Evolutionary conservation across 441 rosid genomes (phyloP).

Genomic region (Gossypium gossypioides): DNA sequence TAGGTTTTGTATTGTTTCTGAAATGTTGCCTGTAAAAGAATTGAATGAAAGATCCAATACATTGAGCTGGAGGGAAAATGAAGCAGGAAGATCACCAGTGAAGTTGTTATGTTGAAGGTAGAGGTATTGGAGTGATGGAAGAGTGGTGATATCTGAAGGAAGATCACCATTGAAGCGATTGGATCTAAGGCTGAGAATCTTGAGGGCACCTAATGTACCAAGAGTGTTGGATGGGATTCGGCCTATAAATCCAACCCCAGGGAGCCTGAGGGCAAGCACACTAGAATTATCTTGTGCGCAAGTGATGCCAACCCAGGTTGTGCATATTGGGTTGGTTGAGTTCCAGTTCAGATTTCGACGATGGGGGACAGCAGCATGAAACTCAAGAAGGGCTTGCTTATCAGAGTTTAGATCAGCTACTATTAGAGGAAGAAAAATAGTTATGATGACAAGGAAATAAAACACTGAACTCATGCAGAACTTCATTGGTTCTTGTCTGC

Average conservation of each 20-base stretch:
- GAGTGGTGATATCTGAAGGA: conserved; percentile 49
- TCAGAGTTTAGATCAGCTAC: conserved; percentile 46
- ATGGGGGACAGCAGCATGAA: conserved; percentile 39
- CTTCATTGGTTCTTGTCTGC: conserved; percentile 26
- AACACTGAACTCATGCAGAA: conserved; percentile 22
- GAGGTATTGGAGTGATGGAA: conserved; percentile 45
- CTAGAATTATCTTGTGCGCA: conserved; percentile 30
- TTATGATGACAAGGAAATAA: conserved; percentile 10
- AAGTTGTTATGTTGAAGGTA: conserved; percentile 62
- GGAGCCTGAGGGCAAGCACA: conserved; percentile 43
- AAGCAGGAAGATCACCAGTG: conserved; percentile 46
- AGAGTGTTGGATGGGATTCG: conserved; percentile 46
- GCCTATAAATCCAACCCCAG: conserved; percentile 57
- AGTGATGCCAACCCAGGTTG: conserved; percentile 51
- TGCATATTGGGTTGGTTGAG: conserved; percentile 35
- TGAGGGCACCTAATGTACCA: conserved; percentile 46
- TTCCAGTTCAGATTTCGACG: conserved; percentile 45
- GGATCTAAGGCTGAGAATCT: conserved; percentile 52
- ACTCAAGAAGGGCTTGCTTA: conserved; percentile 50
- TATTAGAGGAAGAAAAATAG: conserved; percentile 24
- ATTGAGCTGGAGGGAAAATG: conserved; percentile 31
- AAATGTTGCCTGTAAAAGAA: conserved; percentile 45
- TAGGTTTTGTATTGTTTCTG: conserved; percentile 31
- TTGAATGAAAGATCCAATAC: conserved; percentile 58
- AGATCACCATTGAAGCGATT: conserved; percentile 48